phyloP scores from a whole-genome alignment of 768 basidiomycete species.

The Calocybe indica region DNA sequence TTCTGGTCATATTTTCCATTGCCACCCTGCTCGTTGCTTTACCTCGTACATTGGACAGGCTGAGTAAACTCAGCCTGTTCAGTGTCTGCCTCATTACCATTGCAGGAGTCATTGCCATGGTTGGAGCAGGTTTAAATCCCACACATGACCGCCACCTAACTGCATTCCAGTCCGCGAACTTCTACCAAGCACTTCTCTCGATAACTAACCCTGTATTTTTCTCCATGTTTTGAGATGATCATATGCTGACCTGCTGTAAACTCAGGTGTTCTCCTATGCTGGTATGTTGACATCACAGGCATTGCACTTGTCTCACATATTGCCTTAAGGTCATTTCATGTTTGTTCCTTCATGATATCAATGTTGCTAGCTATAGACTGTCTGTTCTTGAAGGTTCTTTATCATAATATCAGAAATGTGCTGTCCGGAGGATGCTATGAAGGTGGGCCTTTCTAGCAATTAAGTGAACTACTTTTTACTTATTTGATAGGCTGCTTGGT shows the following conservation, averaged over 20 bases:
- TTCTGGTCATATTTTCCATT: constrained; percentile 39
- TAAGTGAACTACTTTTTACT: neutral
- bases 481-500: constrained; percentile 41
- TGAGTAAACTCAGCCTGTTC: constrained; percentile 41
- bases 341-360: constrained; percentile 12
- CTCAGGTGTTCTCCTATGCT: constrained; percentile 44
- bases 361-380: no score
- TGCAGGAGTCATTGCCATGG: constrained; percentile 45
- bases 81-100: constrained; percentile 36
- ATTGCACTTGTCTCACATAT: neutral
- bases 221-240: neutral
- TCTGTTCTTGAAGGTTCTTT: constrained; percentile 36
- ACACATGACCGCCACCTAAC: constrained; percentile 31
- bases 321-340: constrained; percentile 44
- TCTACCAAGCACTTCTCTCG: constrained; percentile 45
- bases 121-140: constrained; percentile 42
- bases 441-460: constrained; percentile 23
- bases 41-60: constrained; percentile 39
- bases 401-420: constrained; percentile 55
- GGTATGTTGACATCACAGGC: constrained; percentile 19
- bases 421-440: constrained; percentile 47
- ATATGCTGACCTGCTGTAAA: neutral
- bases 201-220: constrained; percentile 44
- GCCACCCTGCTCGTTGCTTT: constrained; percentile 36
- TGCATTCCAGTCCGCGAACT: constrained; percentile 31